Evolutionary conservation across 768 basidiomycete species (phyloP).

Genomic region (Lenzites betulinus): DNA sequence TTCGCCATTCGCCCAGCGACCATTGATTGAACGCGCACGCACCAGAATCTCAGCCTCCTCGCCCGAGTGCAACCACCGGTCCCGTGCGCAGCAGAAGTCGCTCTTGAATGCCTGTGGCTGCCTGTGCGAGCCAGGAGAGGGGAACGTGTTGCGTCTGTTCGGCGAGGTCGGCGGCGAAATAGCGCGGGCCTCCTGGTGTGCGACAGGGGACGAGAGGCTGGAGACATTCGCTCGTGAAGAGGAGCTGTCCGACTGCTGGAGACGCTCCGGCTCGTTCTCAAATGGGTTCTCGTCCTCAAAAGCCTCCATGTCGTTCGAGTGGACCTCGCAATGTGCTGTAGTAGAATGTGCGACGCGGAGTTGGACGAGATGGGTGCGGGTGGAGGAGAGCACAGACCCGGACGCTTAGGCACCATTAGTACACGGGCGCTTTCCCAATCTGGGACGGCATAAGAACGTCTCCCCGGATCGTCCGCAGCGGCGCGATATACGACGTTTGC

Average conservation of each 20-base stretch:
- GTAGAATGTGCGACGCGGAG: not conserved
- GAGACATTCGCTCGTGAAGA: conserved; percentile 58
- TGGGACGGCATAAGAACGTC: no score
- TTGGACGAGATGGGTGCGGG: not conserved
- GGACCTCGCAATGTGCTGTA: not conserved
- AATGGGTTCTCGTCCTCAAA: conserved; percentile 48
- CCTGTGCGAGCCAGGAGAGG: conserved; percentile 58
- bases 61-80: conserved; percentile 77
- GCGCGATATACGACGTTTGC: no score
- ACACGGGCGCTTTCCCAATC: not conserved
- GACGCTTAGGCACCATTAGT: not conserved
- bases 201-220: conserved; percentile 60
- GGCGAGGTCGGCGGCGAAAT: conserved; percentile 51
- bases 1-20: not conserved
- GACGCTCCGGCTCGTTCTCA: conserved; percentile 36
- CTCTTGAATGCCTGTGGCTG: conserved; percentile 61
- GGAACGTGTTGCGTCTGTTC: conserved; percentile 46
- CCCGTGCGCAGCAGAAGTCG: conserved; percentile 77
- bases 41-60: conserved; percentile 83
- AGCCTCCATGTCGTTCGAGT: conserved; percentile 31
- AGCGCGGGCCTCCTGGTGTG: conserved; percentile 38
- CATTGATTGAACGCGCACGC: conserved; percentile 29
- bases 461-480: no score
- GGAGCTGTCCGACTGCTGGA: conserved; percentile 45
- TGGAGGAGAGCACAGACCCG: not conserved